phyloP scores from a whole-genome alignment of 305 asterid species.

The Fraxinus baroniana region DNA sequence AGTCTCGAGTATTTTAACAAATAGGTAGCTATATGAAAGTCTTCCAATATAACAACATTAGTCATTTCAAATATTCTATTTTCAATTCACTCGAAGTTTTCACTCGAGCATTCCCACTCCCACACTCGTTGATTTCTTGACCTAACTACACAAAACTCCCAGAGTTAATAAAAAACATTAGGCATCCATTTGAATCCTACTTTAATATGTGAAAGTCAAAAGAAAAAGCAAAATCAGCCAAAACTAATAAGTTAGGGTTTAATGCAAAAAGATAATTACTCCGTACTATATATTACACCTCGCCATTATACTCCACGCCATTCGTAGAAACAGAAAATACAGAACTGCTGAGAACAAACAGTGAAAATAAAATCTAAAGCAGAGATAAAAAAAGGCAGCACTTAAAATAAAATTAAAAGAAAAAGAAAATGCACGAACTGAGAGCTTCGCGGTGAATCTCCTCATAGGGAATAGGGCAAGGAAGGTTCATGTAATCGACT shows the following conservation, averaged over 20 bases:
- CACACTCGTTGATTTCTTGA: background rate
- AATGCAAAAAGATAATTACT: background rate
- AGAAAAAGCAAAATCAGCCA: background rate
- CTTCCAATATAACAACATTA: background rate
- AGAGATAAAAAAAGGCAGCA: background rate
- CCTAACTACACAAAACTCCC: background rate
- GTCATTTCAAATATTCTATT: background rate
- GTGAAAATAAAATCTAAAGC: background rate
- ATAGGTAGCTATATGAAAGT: background rate
- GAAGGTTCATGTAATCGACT: constrained; percentile 71
- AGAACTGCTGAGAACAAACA: background rate
- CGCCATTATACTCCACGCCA: background rate
- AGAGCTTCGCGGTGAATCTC: constrained; percentile 96
- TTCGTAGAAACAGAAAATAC: background rate
- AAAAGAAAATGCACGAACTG: constrained; percentile 47
- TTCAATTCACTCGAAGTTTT: background rate
- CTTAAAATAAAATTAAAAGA: background rate
- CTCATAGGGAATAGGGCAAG: constrained; percentile 92
- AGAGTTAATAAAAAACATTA: background rate
- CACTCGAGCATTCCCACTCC: background rate
- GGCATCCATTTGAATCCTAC: background rate
- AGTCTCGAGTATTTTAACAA: background rate
- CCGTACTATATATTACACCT: background rate
- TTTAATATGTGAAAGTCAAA: background rate
- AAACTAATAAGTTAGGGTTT: constrained; percentile 15